Evolutionary conservation across 2,329 filamentous ascomycete genomes (phyloP), one percentile per base, ranked within the genome.

Genomic region (Pezicula radicicola): DNA sequence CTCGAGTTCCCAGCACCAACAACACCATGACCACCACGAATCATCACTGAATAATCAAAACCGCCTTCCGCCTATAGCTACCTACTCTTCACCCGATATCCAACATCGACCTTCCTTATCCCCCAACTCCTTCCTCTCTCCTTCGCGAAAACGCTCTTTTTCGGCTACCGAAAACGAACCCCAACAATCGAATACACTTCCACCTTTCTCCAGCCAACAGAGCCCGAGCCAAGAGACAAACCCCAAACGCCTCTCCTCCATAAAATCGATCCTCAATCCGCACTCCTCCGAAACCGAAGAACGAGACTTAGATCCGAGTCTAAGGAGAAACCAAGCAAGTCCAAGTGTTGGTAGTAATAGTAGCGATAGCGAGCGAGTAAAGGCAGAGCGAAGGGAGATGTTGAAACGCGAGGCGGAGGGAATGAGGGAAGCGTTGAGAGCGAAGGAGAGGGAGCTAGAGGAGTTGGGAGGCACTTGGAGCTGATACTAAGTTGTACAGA

Each of bases 221-320:
- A 36, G 1, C 60, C 63, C n/a, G 70, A 71, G 2, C 70, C 74
- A 21, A n/a, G 42, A 45, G 9, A 76, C 82, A 25, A 71, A 70
- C 36, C 70, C 81, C 40, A 79, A 87, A 65, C 82, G 88, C 13
- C 70, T 91, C 4, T 89, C 85, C 16, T 89, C 87, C 3, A 91
- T 91, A 55, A 88, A 85, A 58, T 88, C 87, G 5, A 86, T 91
- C 42, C 71, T 92, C 12, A 91, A 91, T 56, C 83, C 83, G 3
- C 63, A 61, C 5, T 61, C 52, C 49, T 44, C 54, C 10, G 60
- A 63, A 37, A 41, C 52, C 1, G 61, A 63, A 30, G 46, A 51
- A 33, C 43, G 40, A n/a, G 41, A 43, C 6, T 18, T 39, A 18
- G 37, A 49, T 21, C 37, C 42, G 9, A 27, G 19, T 30, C 27